Evolutionary conservation across 176 grass and related monocot genomes (phyloP).

Genomic region (Urochloa ruziziensis): DNA sequence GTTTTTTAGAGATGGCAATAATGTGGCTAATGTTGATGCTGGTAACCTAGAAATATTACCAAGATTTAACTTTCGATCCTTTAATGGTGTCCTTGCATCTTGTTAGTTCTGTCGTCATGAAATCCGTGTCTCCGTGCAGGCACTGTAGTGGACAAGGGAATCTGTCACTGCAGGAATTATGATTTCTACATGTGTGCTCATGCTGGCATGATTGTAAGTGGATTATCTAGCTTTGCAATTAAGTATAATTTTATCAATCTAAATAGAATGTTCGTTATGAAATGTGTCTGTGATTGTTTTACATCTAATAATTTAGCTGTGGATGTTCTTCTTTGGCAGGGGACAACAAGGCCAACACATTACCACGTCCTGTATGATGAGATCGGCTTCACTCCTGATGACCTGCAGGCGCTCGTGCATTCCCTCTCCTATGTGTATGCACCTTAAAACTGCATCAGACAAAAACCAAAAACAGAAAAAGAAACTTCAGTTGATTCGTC

Average conservation of each 20-base stretch:
- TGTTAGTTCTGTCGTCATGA: not conserved
- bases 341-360: slow-evolving; percentile 66
- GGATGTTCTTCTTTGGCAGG: slow-evolving; percentile 8
- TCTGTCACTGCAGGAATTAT: slow-evolving; percentile 63
- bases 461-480: not conserved
- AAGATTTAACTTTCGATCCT: not conserved
- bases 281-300: too few relatives aligned
- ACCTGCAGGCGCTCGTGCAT: slow-evolving; percentile 59
- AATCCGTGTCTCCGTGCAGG: slow-evolving; percentile 28
- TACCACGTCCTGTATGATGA: slow-evolving; percentile 69
- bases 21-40: slow-evolving; percentile 40
- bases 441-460: not conserved
- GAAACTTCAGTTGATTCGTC: not conserved
- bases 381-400: slow-evolving; percentile 51
- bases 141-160: slow-evolving; percentile 54
- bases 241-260: too few relatives aligned
- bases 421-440: slow-evolving; percentile 67
- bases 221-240: not conserved
- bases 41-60: slow-evolving; percentile 27
- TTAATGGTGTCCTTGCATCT: not conserved
- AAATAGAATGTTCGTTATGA: too few relatives aligned
- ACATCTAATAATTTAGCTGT: not conserved
- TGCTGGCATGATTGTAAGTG: slow-evolving; percentile 47
- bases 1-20: slow-evolving; percentile 41
- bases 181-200: slow-evolving; percentile 84